phyloP scores from a whole-genome alignment of 192 early-diverging fungal genomes.

The Coemansia sp. region DNA sequence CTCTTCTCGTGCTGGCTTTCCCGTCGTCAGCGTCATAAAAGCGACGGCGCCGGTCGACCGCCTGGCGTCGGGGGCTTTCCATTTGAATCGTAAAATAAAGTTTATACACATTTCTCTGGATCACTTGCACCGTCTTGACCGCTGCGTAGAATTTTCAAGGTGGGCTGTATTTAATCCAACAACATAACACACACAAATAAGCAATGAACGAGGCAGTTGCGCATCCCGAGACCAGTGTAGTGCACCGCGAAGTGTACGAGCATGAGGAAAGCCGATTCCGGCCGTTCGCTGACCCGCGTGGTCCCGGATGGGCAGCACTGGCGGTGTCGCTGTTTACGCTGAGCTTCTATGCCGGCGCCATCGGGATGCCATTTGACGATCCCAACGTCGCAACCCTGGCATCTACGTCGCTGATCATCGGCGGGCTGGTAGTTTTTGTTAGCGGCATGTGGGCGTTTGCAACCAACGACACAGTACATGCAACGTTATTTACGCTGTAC shows the following conservation, averaged over 20 bases:
- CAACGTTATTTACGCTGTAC: slow-evolving; percentile 74
- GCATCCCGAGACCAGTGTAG: slow-evolving; percentile 13
- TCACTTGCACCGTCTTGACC: too few relatives aligned
- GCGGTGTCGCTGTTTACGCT: slow-evolving; percentile 52
- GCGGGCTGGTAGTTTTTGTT: slow-evolving; percentile 53
- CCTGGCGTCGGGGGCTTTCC: too few relatives aligned
- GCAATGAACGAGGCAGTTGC: slow-evolving; percentile 24
- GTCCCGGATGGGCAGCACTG: slow-evolving; percentile 52
- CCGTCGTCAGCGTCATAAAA: too few relatives aligned
- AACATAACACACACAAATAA: not conserved
- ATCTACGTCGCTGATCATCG: slow-evolving; percentile 50
- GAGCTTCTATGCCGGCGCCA: slow-evolving; percentile 54
- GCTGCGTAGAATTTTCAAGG: too few relatives aligned
- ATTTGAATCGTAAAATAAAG: too few relatives aligned
- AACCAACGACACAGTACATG: slow-evolving; percentile 79
- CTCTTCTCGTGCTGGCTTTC: too few relatives aligned
- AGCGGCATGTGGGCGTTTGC: slow-evolving; percentile 72
- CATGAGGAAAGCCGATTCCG: slow-evolving; percentile 43
- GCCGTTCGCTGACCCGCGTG: slow-evolving; percentile 48
- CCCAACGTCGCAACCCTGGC: slow-evolving; percentile 50
- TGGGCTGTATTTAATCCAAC: not conserved
- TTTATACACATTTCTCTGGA: too few relatives aligned
- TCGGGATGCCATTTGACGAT: slow-evolving; percentile 53
- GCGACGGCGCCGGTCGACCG: too few relatives aligned
- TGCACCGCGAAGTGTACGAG: slow-evolving; percentile 7